Conservation (phyloP, 2,329 filamentous ascomycete genomes). For the Paecilomyces variotii region DNA sequence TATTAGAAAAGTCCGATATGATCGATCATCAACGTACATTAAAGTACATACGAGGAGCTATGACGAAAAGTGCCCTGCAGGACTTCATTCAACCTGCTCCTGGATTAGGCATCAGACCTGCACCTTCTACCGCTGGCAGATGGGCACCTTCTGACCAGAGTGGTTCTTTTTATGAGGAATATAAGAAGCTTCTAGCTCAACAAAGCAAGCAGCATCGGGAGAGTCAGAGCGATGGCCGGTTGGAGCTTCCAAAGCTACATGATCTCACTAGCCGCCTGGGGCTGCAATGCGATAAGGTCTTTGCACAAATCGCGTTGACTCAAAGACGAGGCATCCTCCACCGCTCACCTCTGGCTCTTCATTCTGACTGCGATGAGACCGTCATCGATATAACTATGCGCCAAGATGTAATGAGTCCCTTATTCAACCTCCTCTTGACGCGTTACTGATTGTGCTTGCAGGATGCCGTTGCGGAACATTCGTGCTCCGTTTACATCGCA, state of each 20-base stretch:
- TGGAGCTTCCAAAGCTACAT: slow-evolving; percentile 53
- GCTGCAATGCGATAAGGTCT: slow-evolving; percentile 52
- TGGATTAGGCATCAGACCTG: slow-evolving; percentile 15
- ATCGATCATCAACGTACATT: slow-evolving; percentile 67
- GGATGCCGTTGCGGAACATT: slow-evolving; percentile 15
- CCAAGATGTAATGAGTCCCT: slow-evolving; percentile 31
- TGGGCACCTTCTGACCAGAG: slow-evolving; percentile 32
- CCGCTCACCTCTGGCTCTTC: slow-evolving; percentile 46
- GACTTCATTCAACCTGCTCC: slow-evolving; percentile 44
- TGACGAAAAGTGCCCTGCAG: slow-evolving; percentile 58
- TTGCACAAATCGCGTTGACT: slow-evolving; percentile 60
- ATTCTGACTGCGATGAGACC: slow-evolving; percentile 28
- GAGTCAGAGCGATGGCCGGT: slow-evolving; percentile 41
- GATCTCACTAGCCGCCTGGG: slow-evolving; percentile 55
- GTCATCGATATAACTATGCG: slow-evolving; percentile 53
- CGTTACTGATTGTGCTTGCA: slow-evolving; percentile 4
- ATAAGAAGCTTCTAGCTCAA: slow-evolving; percentile 44
- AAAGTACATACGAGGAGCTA: slow-evolving; percentile 65
- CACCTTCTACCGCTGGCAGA: slow-evolving; percentile 35
- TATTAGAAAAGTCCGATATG: slow-evolving; percentile 66
- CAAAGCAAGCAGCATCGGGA: slow-evolving; percentile 39
- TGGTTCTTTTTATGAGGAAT: slow-evolving; percentile 37
- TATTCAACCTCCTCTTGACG: not conserved
- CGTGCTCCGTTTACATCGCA: slow-evolving; percentile 27
- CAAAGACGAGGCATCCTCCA: slow-evolving; percentile 62